A percentile compares a stretch with the other conserved stretches of the same genome.
These are phyloP conservation scores for Penicillium canariense DNA, from an alignment of 495 filamentous ascomycete species.

Conservation along the genomic window DNA sequence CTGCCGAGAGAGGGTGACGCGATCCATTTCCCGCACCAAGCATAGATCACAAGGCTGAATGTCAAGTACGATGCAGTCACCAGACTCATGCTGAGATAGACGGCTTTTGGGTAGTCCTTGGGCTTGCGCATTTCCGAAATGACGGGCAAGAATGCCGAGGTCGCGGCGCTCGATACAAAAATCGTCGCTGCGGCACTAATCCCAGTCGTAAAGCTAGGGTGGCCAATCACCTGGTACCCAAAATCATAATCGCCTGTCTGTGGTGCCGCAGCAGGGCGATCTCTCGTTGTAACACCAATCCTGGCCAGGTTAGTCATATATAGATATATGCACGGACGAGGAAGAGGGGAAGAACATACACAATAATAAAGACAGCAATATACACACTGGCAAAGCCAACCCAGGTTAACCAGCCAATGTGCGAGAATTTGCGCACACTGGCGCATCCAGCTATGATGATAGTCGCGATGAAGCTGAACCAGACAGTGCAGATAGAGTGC, in stretches of 20 bases:
- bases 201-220: conserved; percentile 35
- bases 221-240: conserved; percentile 42
- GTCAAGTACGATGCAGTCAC: conserved; percentile 63
- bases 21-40: conserved; percentile 65
- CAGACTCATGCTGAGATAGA: conserved; percentile 58
- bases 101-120: conserved; percentile 60
- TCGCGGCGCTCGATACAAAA: conserved; percentile 51
- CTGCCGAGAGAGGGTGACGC: conserved; percentile 69
- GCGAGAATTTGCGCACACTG: conserved; percentile 38
- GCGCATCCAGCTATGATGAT: conserved; percentile 60
- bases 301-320: conserved; percentile 15
- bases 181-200: conserved; percentile 43
- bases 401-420: conserved; percentile 48
- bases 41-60: conserved; percentile 57
- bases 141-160: conserved; percentile 69
- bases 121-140: conserved; percentile 75
- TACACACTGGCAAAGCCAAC: conserved; percentile 45
- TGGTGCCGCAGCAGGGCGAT: conserved; percentile 39
- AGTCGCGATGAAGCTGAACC: conserved; percentile 46
- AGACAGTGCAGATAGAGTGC: conserved; percentile 49
- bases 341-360: conserved; percentile 23
- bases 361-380: conserved; percentile 49
- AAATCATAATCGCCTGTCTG: conserved; percentile 38
- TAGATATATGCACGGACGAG: background rate
- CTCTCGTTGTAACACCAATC: conserved; percentile 41